These are phyloP conservation scores for Solanum hybrid DNA, from an alignment of 305 asterid species.

Conservation along the genomic window DNA sequence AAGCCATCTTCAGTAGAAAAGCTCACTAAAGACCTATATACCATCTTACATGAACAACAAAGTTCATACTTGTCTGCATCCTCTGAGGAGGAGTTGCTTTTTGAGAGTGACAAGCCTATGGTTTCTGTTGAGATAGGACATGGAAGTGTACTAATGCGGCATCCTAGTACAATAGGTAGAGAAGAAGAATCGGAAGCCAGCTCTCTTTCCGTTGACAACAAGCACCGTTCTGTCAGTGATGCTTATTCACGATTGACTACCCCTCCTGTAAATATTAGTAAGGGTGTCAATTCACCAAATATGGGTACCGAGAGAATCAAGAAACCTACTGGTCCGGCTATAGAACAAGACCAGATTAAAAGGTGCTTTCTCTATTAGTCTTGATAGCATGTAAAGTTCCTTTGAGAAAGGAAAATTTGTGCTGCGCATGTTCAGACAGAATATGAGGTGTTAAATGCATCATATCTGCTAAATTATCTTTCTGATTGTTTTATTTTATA, in stretches of 20 bases:
- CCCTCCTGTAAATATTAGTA: conserved; percentile 25
- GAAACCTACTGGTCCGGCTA: conserved; percentile 41
- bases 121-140: conserved; percentile 96
- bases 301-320: conserved; percentile 24
- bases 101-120: conserved; percentile 80
- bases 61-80: conserved; percentile 68
- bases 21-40: conserved; percentile 77
- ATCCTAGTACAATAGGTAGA: no score
- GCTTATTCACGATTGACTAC: no score
- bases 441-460: not conserved
- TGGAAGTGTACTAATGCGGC: conserved; percentile 71
- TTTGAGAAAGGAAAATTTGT: not conserved
- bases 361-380: conserved; percentile 40
- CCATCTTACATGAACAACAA: conserved; percentile 85
- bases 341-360: conserved; percentile 38
- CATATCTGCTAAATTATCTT: not conserved
- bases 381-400: not conserved
- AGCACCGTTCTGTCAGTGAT: no score
- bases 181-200: no score
- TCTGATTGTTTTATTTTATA: not conserved
- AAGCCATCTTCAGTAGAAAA: conserved; percentile 85
- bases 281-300: conserved; percentile 21
- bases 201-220: no score
- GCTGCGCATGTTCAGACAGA: not conserved
- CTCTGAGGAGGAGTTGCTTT: conserved; percentile 85